Evolutionary conservation across 2,329 filamentous ascomycete genomes (phyloP).

Genomic region (Cercospora nicotianae): DNA sequence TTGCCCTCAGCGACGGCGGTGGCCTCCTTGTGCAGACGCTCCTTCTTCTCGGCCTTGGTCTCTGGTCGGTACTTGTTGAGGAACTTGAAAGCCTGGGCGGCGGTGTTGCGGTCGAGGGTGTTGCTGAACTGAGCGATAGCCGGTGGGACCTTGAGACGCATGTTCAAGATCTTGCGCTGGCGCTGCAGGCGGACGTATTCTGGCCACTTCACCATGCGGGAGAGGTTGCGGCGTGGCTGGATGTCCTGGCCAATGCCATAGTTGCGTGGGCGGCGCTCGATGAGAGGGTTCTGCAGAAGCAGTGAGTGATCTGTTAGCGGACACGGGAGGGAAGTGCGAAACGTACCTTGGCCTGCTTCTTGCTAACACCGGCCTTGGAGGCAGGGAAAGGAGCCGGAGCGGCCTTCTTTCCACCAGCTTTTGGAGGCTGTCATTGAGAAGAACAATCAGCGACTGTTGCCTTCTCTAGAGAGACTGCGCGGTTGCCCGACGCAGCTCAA

Average conservation of each 20-base stretch:
- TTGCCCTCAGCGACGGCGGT: constrained; percentile 97
- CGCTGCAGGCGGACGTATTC: constrained; percentile 98
- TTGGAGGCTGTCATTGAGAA: constrained; percentile 99
- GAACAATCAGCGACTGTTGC: constrained; percentile 97
- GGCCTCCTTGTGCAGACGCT: constrained; percentile 96
- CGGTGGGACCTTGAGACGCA: constrained; percentile 97
- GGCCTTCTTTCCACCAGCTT: constrained; percentile 88
- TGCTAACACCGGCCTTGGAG: constrained; percentile 77
- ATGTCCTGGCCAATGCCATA: constrained; percentile 99
- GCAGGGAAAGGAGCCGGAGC: constrained; percentile 95
- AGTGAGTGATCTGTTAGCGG: constrained; percentile 17
- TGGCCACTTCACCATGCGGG: constrained; percentile 99
- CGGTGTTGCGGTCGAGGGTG: constrained; percentile 94
- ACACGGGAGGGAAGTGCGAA: not conserved
- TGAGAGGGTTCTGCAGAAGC: constrained; percentile 81
- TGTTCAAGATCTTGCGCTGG: constrained; percentile 91
- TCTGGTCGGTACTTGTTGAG: constrained; percentile 99
- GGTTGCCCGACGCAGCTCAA: constrained; percentile 53
- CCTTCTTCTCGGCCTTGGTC: constrained; percentile 99
- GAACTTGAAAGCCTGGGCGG: constrained; percentile 96
- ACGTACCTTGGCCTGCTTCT: constrained; percentile 97
- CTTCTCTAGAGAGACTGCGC: constrained; percentile 79
- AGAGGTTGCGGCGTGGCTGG: constrained; percentile 92
- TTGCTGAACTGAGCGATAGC: constrained; percentile 97
- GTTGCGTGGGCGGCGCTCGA: constrained; percentile 98